phyloP scores from a whole-genome alignment of 148 eudicot species.

The Fagopyrum esculentum region DNA sequence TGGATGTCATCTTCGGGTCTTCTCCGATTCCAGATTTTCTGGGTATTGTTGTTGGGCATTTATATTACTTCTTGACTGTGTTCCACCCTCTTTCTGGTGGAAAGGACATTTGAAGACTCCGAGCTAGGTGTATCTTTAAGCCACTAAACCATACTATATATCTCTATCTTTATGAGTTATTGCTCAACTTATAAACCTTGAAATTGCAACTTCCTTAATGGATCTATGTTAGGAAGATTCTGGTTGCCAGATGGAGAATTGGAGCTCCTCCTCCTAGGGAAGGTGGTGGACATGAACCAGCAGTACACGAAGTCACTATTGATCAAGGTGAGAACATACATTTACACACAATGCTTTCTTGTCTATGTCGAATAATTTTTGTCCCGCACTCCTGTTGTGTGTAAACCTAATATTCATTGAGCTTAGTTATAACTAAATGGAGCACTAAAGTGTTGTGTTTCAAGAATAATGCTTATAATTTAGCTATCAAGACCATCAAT shows the following conservation, averaged over 20 bases:
- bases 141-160: background rate
- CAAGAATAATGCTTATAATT: no score
- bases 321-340: no score
- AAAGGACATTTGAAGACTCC: slow-evolving; percentile 73
- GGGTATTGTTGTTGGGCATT: slow-evolving; percentile 94
- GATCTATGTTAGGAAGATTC: slow-evolving; percentile 38
- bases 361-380: no score
- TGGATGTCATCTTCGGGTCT: slow-evolving; percentile 96
- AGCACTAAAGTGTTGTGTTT: no score
- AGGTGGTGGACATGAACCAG: slow-evolving; percentile 36
- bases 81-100: slow-evolving; percentile 96
- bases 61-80: slow-evolving; percentile 91
- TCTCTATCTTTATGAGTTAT: background rate
- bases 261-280: slow-evolving; percentile 45
- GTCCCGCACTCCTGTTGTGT: no score
- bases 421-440: no score
- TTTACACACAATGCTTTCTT: no score
- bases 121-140: slow-evolving; percentile 75
- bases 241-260: slow-evolving; percentile 60
- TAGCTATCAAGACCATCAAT: no score
- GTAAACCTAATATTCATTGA: no score
- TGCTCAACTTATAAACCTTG: background rate
- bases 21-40: slow-evolving; percentile 59
- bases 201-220: slow-evolving; percentile 30
- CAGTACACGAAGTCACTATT: slow-evolving; percentile 25